phyloP scores from a whole-genome alignment of 257 asterid species.

The Scutellaria minor region DNA sequence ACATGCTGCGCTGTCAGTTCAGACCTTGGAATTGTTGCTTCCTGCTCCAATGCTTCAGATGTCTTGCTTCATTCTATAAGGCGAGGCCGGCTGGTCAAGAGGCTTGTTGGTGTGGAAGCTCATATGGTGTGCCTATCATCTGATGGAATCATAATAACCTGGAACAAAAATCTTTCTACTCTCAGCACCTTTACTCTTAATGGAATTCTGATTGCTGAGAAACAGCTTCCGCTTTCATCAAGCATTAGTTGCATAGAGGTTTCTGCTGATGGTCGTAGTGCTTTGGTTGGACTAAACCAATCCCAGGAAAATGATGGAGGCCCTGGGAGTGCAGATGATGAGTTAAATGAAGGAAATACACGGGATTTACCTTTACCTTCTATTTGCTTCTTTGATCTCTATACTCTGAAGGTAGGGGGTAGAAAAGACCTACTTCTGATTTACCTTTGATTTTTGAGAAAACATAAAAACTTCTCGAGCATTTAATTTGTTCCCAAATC shows the following conservation, averaged over 20 bases:
- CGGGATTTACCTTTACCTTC: conserved; percentile 72
- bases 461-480: neutral
- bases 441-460: neutral
- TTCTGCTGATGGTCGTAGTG: conserved; percentile 78
- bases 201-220: conserved; percentile 67
- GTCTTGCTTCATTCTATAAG: conserved; percentile 84
- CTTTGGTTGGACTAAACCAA: conserved; percentile 80
- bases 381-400: conserved; percentile 79
- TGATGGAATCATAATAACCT: conserved; percentile 75
- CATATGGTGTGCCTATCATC: conserved; percentile 79
- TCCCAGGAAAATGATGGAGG: conserved; percentile 60
- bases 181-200: conserved; percentile 81
- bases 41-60: conserved; percentile 82
- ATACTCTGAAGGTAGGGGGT: conserved; percentile 70
- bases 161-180: conserved; percentile 64
- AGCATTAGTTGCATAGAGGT: conserved; percentile 83
- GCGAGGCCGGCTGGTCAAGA: conserved; percentile 80
- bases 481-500: conserved; percentile 12
- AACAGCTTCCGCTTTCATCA: conserved; percentile 64
- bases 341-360: conserved; percentile 49
- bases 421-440: conserved; percentile 20
- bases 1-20: conserved; percentile 84
- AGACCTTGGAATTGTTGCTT: conserved; percentile 93
- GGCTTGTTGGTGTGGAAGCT: conserved; percentile 82
- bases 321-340: conserved; percentile 48